Evolutionary conservation across 164 flowering plant species (phyloP).

Genomic region (Chimonanthus praecox): DNA sequence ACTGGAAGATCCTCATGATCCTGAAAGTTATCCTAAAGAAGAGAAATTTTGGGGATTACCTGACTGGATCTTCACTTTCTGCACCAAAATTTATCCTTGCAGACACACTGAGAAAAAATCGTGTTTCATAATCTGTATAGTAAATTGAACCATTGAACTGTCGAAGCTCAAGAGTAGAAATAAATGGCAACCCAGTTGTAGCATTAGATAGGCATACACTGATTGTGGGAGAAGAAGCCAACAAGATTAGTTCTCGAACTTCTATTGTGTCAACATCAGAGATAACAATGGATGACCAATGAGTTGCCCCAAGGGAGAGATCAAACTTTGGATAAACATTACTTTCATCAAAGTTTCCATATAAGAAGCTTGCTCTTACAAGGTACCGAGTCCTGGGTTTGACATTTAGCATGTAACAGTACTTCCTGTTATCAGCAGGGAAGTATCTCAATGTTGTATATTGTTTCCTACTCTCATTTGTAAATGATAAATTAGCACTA

Average conservation of each 20-base stretch:
- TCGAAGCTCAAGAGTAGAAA: constrained; percentile 96
- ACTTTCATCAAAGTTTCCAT: constrained; percentile 87
- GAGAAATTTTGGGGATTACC: constrained; percentile 32
- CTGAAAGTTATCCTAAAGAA: neutral
- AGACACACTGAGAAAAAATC: constrained; percentile 72
- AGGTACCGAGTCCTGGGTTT: constrained; percentile 74
- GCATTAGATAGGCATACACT: constrained; percentile 95
- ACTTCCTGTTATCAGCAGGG: constrained; percentile 78
- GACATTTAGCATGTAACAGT: constrained; percentile 77
- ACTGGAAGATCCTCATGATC: neutral
- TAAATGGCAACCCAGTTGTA: constrained; percentile 89
- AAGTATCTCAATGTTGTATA: constrained; percentile 71
- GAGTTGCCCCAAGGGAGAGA: constrained; percentile 82
- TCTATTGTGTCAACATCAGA: constrained; percentile 79
- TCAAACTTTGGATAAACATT: constrained; percentile 95
- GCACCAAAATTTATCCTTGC: constrained; percentile 98
- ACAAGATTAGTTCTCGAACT: constrained; percentile 63
- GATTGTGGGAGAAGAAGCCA: constrained; percentile 62
- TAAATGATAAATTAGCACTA: constrained; percentile 45
- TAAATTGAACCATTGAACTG: constrained; percentile 91
- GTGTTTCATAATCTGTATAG: constrained; percentile 57
- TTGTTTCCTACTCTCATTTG: constrained; percentile 68
- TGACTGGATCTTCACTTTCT: constrained; percentile 66
- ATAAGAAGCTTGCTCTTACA: constrained; percentile 81
- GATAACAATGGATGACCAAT: constrained; percentile 88